Evolutionary conservation across 257 asterid species (phyloP).

Genomic region (Rauvolfia tetraphylla): DNA sequence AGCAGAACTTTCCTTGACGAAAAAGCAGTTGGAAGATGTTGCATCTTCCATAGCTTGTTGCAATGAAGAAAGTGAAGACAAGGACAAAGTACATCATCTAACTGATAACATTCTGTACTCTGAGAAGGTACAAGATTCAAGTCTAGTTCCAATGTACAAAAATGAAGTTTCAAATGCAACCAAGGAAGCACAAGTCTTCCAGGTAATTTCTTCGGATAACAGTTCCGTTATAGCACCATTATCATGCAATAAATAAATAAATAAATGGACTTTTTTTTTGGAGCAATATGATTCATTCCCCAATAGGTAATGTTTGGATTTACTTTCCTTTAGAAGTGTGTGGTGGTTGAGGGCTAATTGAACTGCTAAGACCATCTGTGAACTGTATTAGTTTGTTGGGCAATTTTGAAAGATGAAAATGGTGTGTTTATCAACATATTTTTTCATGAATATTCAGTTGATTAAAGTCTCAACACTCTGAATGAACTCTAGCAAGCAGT

Average conservation of each 20-base stretch:
- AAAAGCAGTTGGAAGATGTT: slow-evolving; percentile 45
- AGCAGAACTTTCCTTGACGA: slow-evolving; percentile 49
- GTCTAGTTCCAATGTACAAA: slow-evolving; percentile 19
- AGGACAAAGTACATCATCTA: slow-evolving; percentile 29
- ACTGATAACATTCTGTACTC: slow-evolving; percentile 15
- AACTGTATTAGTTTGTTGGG: not conserved
- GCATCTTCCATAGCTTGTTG: slow-evolving; percentile 27
- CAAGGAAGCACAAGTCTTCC: slow-evolving; percentile 21
- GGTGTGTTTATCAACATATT: not conserved
- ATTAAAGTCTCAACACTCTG: not conserved
- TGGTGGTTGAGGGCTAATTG: not conserved
- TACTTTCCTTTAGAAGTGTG: not conserved
- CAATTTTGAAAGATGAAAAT: not conserved
- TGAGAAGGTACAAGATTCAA: slow-evolving; percentile 19
- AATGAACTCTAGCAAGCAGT: not conserved
- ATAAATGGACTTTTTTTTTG: not conserved
- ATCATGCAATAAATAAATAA: no score
- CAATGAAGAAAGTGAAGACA: slow-evolving; percentile 29
- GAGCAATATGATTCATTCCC: not conserved
- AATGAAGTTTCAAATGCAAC: slow-evolving; percentile 28
- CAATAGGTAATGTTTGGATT: not conserved
- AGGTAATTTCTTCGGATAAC: slow-evolving; percentile 38
- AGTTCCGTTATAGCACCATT: not conserved
- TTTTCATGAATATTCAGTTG: not conserved
- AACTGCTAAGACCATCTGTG: not conserved